Base-by-base conservation (phyloP, 1,139 yeast species). In the Sugiyamaella japonica region DNA sequence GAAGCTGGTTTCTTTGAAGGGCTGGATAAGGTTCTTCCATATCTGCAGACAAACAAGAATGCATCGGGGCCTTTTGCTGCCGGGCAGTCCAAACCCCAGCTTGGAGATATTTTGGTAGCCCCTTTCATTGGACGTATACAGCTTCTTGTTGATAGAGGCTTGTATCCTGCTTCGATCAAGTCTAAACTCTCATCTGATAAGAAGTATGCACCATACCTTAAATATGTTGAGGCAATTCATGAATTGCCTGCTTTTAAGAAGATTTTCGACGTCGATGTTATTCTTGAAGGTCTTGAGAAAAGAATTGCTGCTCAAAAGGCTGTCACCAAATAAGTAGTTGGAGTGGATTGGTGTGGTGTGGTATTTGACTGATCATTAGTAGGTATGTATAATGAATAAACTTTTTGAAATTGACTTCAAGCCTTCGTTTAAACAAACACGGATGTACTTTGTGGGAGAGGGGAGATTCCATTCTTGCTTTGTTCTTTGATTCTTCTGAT, bases 51-150 rank as follows among this genome's bases (percentile, higher is more conserved):
- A 6, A 34, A 44, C 16, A 46, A 50, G 13, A 44, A 39, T 3
- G 54, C 43, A 5, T 29, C 51, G n/a, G 59, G 56, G 5, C 50
- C 48, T 7, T 56, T 49, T 43, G 52, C 59, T 38, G 52, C 46
- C 31, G 56, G 56, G 34, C 54, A 48, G 40, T 15, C 42, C 2
- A 34, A 38, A 4, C 52, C 53, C 13, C 50, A 40, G 16, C 39
- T 56, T 13, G 59, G 59, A 10, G 59, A 56, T 42, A 2, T 48
- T 10, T 28, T 52, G 44, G 48, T 55, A 23, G 56, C 56, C 25
- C 56, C 59, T 4, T 56, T 55, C 25, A 25, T 56, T 20, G 58
- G 50, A 13, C 49, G 58, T 6, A 17, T 55, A 23, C 55, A 56
- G 31, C 42, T 53, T 32, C 40, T 43, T 8, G 15, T 56, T n/a